These are phyloP conservation scores for Juglanconis sp. DNA, from an alignment of 2,329 filamentous ascomycete genomes.

Conservation along the genomic window DNA sequence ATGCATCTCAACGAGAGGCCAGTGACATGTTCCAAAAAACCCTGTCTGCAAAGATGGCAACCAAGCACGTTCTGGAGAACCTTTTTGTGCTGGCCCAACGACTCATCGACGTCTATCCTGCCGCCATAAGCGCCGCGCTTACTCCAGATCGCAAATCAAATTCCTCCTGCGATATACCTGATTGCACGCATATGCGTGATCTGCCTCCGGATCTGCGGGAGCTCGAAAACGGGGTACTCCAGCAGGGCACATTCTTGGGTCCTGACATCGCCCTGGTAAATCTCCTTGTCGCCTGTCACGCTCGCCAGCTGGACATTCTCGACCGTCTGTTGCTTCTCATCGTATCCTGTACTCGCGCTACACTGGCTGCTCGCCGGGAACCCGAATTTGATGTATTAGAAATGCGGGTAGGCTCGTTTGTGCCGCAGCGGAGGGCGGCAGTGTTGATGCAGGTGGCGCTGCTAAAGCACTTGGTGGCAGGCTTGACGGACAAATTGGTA, in stretches of 20 bases:
- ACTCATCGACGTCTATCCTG: constrained; percentile 34
- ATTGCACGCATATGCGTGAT: constrained; percentile 32
- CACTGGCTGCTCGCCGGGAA: constrained; percentile 25
- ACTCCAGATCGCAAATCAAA: constrained; percentile 11
- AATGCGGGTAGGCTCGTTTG: constrained; percentile 38
- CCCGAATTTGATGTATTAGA: constrained; percentile 36
- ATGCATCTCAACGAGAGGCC: constrained; percentile 24
- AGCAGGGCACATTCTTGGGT: neutral
- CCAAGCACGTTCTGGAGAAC: constrained; percentile 30
- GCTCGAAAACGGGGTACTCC: constrained; percentile 15
- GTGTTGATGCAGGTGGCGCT: constrained; percentile 32
- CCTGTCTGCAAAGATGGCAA: constrained; percentile 24
- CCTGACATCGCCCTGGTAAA: constrained; percentile 35
- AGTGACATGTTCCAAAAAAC: constrained; percentile 23
- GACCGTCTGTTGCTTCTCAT: constrained; percentile 31
- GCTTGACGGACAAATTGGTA: constrained; percentile 17
- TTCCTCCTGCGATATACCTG: constrained; percentile 26
- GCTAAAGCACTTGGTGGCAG: constrained; percentile 29
- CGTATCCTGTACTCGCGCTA: constrained; percentile 30
- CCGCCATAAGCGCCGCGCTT: constrained; percentile 23
- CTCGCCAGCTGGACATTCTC: constrained; percentile 35
- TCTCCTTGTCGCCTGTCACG: constrained; percentile 36
- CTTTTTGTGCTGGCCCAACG: constrained; percentile 33
- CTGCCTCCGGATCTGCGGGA: constrained; percentile 19
- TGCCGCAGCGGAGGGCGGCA: constrained; percentile 30